These are phyloP conservation scores for Curvularia hawaiiensis DNA, from an alignment of 2,329 filamentous ascomycete species.

Conservation along the genomic window DNA sequence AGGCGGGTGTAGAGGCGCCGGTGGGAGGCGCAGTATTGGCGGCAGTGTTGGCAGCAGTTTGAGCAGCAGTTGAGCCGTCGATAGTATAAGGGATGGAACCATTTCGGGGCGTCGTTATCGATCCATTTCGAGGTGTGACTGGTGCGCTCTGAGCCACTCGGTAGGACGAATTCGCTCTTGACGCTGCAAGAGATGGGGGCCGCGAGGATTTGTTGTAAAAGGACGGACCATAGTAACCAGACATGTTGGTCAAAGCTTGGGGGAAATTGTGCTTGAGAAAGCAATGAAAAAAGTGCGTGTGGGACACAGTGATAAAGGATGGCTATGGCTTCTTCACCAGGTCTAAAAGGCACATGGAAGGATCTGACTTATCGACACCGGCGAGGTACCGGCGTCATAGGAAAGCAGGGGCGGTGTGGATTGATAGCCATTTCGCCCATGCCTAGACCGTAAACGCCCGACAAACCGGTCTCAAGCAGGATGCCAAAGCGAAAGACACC, in stretches of 20 bases:
- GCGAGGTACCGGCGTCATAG: constrained; percentile 13
- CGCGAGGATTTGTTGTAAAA: constrained; percentile 18
- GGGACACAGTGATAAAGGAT: constrained; percentile 1
- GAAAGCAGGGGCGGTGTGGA: constrained; percentile 7
- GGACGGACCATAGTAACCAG: constrained; percentile 27
- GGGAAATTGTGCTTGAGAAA: constrained; percentile 4
- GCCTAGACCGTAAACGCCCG: constrained; percentile 16
- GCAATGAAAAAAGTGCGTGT: background rate
- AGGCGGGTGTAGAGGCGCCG: constrained; percentile 15
- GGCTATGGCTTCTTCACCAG: background rate
- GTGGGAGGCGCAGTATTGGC: constrained; percentile 22
- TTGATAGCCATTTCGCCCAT: constrained; percentile 6
- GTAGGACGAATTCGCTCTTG: constrained; percentile 21
- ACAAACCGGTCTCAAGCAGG: constrained; percentile 2
- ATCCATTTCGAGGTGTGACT: constrained; percentile 22
- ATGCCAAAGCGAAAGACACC: constrained; percentile 1
- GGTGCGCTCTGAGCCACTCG: constrained; percentile 17
- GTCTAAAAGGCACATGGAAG: constrained; percentile 5
- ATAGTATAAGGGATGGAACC: constrained; percentile 17
- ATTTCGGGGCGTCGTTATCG: constrained; percentile 20
- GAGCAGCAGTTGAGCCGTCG: constrained; percentile 16
- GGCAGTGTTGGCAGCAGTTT: constrained; percentile 20
- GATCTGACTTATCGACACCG: constrained; percentile 3
- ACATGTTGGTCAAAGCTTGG: constrained; percentile 12
- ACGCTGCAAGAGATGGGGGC: constrained; percentile 21